phyloP scores from a whole-genome alignment of 495 filamentous ascomycete species.

The Neurospora sp. region DNA sequence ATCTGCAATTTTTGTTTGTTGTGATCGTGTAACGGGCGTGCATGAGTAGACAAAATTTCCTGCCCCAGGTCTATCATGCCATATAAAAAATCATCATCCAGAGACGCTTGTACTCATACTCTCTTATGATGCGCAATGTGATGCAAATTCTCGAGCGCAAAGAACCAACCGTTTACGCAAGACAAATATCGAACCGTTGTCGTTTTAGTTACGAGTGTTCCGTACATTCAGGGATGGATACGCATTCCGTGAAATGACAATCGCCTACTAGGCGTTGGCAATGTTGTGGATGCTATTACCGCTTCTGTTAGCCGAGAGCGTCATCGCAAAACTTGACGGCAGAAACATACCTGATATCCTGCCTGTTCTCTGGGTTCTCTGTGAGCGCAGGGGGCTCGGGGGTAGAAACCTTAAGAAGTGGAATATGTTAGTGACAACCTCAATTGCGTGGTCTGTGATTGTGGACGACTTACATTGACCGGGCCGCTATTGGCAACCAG shows the following conservation, averaged over 20 bases:
- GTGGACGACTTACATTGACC: conserved; percentile 6
- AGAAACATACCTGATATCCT: conserved; percentile 12
- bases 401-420: neutral
- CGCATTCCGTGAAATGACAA: neutral
- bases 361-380: conserved; percentile 12
- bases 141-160: neutral
- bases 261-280: conserved; percentile 1
- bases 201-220: neutral
- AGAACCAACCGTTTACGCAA: neutral
- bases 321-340: neutral
- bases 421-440: neutral
- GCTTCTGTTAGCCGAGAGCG: neutral
- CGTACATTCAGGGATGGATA: neutral
- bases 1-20: neutral
- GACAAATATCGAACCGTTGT: neutral
- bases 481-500: conserved; percentile 12
- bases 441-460: neutral
- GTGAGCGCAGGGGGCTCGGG: neutral
- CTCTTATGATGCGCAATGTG: neutral
- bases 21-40: too few species aligned
- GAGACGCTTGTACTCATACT: neutral
- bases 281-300: neutral
- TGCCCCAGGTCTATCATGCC: neutral
- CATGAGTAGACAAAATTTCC: neutral
- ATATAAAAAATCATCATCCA: neutral